These are phyloP conservation scores for Xylaria sp. DNA, from an alignment of 2,329 filamentous ascomycete species.

Conservation along the genomic window DNA sequence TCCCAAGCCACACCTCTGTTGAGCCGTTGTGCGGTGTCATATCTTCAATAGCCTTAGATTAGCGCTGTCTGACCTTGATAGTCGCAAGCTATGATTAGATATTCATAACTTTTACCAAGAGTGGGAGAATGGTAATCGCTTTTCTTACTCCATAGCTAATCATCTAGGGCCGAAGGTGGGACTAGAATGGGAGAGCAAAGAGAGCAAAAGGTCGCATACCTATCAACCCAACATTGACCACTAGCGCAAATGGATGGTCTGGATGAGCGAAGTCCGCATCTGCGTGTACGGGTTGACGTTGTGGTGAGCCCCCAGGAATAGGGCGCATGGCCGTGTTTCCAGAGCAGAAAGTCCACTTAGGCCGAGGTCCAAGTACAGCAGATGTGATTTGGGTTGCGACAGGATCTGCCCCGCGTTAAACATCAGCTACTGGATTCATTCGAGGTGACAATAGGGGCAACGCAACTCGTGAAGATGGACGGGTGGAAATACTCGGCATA, in stretches of 20 bases:
- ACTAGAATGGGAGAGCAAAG: background rate
- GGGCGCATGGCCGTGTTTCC: constrained; percentile 68
- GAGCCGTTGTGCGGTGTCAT: constrained; percentile 64
- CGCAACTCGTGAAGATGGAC: constrained; percentile 64
- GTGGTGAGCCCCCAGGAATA: constrained; percentile 52
- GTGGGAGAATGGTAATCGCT: background rate
- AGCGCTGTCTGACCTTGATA: background rate
- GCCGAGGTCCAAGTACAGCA: constrained; percentile 63
- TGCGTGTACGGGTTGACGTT: constrained; percentile 67
- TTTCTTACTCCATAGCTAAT: background rate
- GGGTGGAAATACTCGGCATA: constrained; percentile 60
- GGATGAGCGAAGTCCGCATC: constrained; percentile 70
- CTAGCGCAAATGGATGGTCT: constrained; percentile 64
- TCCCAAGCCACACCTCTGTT: constrained; percentile 70
- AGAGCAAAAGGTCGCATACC: constrained; percentile 29
- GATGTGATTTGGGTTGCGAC: constrained; percentile 67
- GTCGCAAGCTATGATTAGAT: background rate
- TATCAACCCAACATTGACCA: constrained; percentile 65
- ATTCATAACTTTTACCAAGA: background rate
- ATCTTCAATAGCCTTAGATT: constrained; percentile 34
- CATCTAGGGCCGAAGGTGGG: no score
- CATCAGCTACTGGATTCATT: constrained; percentile 8
- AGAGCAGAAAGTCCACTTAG: constrained; percentile 68
- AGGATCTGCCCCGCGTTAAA: constrained; percentile 53
- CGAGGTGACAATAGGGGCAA: constrained; percentile 35